A percentile compares a stretch with the other conserved stretches of the same genome.
Conservation (phyloP, 768 basidiomycete species). For the Naganishia friedmannii region DNA sequence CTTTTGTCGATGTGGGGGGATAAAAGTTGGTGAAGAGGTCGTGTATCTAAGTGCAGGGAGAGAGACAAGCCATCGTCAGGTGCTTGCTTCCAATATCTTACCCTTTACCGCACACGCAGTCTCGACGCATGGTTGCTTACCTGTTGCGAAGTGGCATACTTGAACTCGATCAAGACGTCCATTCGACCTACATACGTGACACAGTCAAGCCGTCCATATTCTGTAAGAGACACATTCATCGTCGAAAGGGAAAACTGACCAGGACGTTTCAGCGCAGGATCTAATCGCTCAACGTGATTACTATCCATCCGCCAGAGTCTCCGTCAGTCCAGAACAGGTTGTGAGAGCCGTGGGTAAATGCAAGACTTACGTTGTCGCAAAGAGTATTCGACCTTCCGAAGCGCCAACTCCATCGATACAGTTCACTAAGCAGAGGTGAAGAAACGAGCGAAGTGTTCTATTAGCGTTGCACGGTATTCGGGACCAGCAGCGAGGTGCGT, state of each 20-base stretch:
- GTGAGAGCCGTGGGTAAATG: background rate
- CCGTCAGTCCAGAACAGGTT: background rate
- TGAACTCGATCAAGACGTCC: conserved; percentile 88
- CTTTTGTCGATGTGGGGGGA: conserved; percentile 25
- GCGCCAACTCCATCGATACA: conserved; percentile 83
- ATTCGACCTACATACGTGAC: conserved; percentile 52
- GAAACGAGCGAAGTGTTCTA: too few species aligned
- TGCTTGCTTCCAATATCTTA: too few species aligned
- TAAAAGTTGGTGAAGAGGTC: conserved; percentile 47
- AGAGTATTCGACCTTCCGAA: conserved; percentile 79
- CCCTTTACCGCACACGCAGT: too few species aligned
- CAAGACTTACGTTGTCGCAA: conserved; percentile 66
- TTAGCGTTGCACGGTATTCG: too few species aligned
- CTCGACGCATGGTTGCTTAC: conserved; percentile 51
- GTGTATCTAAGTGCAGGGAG: too few species aligned
- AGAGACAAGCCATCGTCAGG: too few species aligned
- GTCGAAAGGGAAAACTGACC: conserved; percentile 63
- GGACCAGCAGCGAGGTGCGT: too few species aligned
- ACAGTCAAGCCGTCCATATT: too few species aligned
- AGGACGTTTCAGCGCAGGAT: conserved; percentile 85
- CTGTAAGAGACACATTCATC: too few species aligned
- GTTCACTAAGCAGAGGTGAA: conserved; percentile 56
- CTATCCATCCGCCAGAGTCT: conserved; percentile 51
- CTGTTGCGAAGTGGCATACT: conserved; percentile 72
- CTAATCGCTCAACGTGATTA: conserved; percentile 84